Base-by-base conservation (phyloP, 1,139 yeast genomes). In the Blastobotrys buckinghamii region DNA sequence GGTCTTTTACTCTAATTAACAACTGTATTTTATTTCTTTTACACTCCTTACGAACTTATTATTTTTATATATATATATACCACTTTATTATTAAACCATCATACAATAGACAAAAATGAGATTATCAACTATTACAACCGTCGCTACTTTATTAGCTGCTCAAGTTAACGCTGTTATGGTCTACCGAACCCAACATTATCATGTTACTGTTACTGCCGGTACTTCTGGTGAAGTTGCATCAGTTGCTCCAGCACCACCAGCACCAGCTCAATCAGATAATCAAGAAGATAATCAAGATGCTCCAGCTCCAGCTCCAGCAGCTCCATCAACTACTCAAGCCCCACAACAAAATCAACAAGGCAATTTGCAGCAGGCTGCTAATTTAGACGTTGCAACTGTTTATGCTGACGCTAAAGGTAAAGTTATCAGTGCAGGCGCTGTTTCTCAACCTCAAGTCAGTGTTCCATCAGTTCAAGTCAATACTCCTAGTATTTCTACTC, bases 161-260 rank as follows among this genome's bases (percentile, higher is more conserved):
- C n/a, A 45, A 26, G 45, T 47, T 42, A 41, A 49, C 30, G 51
- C 65, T 29, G 63, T 50, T 33, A 19, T 55, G 30, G 60, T 62
- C 37, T 59, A 58, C 41, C 54, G 59, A 48, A 62, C 65, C 19
- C 59, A 51, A 26, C 53, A 53, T 44, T 47, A 49, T 36, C 59
- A 58, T 41, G 55, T 52, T 48, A 58, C 57, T 43, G 63, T 60
- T 38, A 62, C 66, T 24, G 59, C 57, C n/a, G 52, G 47, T 40
- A 51, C 27, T 8, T 42, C 39, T 22, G 51, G 30, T 20, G 44
- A 27, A 16, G 50, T 40, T 24, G 53, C 53, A 16, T 42, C 55
- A 13, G 44, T 41, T 15, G 42, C 51, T 24, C 45, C 47, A 13
- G 37, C 44, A 12, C 44, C 49, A 26, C 47, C 41, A 35, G 24